A percentile compares a stretch with the other conserved stretches of the same genome.
phyloP scores from a whole-genome alignment of 106 monocot species.

The Acorus calamus region DNA sequence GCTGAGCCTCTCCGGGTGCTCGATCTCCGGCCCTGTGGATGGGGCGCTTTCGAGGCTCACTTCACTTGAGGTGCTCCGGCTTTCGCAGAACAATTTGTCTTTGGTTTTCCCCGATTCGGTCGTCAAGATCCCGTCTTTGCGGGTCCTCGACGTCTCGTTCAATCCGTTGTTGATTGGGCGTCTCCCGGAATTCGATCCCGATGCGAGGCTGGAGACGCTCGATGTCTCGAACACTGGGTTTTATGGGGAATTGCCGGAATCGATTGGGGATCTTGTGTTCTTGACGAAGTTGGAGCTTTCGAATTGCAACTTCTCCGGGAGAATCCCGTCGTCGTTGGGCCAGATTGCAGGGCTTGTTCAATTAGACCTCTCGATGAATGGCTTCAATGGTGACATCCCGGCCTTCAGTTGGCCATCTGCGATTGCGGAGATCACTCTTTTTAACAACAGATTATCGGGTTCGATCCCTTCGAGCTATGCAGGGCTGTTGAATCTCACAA shows the following conservation, averaged over 20 bases:
- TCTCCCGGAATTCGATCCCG: slow-evolving; percentile 21
- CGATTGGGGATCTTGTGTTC: slow-evolving; percentile 35
- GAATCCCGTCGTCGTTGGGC: slow-evolving; percentile 35
- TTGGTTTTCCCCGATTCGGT: slow-evolving; percentile 30
- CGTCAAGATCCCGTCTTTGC: slow-evolving; percentile 23
- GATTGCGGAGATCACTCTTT: slow-evolving; percentile 1
- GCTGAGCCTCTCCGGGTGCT: slow-evolving; percentile 44
- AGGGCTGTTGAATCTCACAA: slow-evolving; percentile 16
- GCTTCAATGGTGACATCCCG: slow-evolving; percentile 42
- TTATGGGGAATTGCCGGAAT: slow-evolving; percentile 34
- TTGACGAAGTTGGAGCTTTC: slow-evolving; percentile 33
- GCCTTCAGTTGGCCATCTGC: not conserved
- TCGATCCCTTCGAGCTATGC: slow-evolving; percentile 9
- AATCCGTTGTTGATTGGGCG: slow-evolving; percentile 40
- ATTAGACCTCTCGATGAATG: slow-evolving; percentile 56
- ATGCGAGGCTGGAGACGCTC: slow-evolving; percentile 24
- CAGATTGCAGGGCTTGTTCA: slow-evolving; percentile 26
- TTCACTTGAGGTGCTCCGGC: slow-evolving; percentile 17
- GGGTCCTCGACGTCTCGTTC: slow-evolving; percentile 30
- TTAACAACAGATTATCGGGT: slow-evolving; percentile 21
- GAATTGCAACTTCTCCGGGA: slow-evolving; percentile 29
- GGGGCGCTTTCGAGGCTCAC: slow-evolving; percentile 21
- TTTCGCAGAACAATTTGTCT: slow-evolving; percentile 34
- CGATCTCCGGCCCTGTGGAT: slow-evolving; percentile 33
- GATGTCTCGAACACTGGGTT: slow-evolving; percentile 29